phyloP scores from a whole-genome alignment of 345 rosid species.

The Murraya koenigii region DNA sequence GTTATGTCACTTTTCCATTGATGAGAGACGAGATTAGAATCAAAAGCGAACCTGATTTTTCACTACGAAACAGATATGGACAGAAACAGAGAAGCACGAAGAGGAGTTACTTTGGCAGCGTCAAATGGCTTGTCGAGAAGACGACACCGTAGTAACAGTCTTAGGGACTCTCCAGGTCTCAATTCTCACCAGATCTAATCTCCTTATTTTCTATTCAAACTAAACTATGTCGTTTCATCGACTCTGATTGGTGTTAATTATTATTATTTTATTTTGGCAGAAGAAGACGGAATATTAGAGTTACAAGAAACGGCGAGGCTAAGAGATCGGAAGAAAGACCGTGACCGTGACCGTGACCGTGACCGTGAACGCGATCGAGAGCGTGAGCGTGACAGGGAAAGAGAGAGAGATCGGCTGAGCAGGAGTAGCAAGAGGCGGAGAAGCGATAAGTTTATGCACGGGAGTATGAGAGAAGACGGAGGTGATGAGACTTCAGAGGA shows the following conservation, averaged over 20 bases:
- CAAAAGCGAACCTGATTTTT: constrained; percentile 18
- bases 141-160: constrained; percentile 67
- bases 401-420: constrained; percentile 80
- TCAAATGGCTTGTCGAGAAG: constrained; percentile 75
- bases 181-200: constrained; percentile 40
- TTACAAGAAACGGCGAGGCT: constrained; percentile 73
- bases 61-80: constrained; percentile 52
- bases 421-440: constrained; percentile 76
- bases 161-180: constrained; percentile 90
- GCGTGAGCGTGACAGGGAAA: constrained; percentile 60
- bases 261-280: constrained; percentile 29
- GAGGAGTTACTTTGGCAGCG: constrained; percentile 59
- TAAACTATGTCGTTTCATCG: not conserved
- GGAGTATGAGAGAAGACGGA: constrained; percentile 69
- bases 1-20: constrained; percentile 39
- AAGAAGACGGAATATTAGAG: constrained; percentile 77
- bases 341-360: constrained; percentile 67
- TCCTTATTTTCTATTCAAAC: not conserved
- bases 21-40: constrained; percentile 40
- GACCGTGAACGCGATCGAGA: constrained; percentile 69
- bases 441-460: constrained; percentile 72
- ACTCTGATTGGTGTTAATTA: not conserved
- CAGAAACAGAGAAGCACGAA: constrained; percentile 83
- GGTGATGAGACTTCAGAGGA: constrained; percentile 86
- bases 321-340: constrained; percentile 89